These are phyloP conservation scores for Volvox africanus DNA, from an alignment of 139 green algal genomes.

Conservation along the genomic window DNA sequence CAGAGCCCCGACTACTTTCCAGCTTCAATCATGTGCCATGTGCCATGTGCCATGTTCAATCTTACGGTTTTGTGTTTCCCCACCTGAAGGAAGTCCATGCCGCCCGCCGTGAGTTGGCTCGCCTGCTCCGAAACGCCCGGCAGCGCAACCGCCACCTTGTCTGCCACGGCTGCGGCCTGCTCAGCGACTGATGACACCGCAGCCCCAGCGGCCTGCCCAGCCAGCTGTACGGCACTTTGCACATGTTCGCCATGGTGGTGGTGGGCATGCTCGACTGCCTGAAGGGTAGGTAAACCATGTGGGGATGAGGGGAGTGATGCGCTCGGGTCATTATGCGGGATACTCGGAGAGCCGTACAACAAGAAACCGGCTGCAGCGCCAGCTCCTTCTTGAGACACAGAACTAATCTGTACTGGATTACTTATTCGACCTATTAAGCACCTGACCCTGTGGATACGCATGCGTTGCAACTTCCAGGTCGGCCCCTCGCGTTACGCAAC, in stretches of 20 bases:
- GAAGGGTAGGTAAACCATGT: not conserved
- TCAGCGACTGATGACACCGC: not conserved
- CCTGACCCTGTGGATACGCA: not conserved
- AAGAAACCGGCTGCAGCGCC: not conserved
- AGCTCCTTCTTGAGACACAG: not conserved
- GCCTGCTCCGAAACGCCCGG: not conserved
- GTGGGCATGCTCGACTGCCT: slow-evolving; percentile 19
- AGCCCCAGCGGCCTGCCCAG: not conserved
- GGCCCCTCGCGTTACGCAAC: not conserved
- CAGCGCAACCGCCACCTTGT: not conserved
- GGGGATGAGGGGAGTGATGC: not conserved
- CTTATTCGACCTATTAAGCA: not conserved
- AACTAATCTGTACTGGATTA: not conserved
- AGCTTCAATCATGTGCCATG: not conserved
- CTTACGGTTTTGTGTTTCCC: not conserved
- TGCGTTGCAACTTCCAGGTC: not conserved
- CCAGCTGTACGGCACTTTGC: not conserved
- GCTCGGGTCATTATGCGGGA: no score
- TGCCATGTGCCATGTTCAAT: not conserved
- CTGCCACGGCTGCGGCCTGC: not conserved
- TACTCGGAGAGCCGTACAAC: not conserved
- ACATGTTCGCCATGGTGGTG: no score
- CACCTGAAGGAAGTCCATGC: not conserved
- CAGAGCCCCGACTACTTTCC: not conserved
- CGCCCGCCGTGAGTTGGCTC: no score